phyloP scores from a whole-genome alignment of 192 early-diverging fungal species.

The Gigaspora rosea region DNA sequence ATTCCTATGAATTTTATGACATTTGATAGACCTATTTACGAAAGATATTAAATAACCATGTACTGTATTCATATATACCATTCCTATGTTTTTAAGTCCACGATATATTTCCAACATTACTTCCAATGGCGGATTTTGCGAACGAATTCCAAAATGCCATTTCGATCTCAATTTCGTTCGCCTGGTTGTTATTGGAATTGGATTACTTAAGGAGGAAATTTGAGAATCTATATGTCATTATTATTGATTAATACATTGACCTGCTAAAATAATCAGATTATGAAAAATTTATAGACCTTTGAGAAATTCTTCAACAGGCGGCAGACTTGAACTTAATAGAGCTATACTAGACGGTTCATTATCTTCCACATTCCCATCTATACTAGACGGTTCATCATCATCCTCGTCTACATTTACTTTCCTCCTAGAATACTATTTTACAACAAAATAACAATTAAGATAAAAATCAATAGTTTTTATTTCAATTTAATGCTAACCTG shows the following conservation, averaged over 20 bases:
- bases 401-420: constrained; percentile 7
- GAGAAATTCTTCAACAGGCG: constrained; percentile 38
- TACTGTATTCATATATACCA: constrained; percentile 51
- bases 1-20: constrained; percentile 52
- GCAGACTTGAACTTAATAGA: constrained; percentile 62
- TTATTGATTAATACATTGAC: not conserved
- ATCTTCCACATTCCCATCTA: constrained; percentile 22
- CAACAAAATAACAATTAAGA: not conserved
- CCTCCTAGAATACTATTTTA: constrained; percentile 1
- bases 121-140: constrained; percentile 84
- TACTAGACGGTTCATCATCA: constrained; percentile 48
- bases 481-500: constrained; percentile 39
- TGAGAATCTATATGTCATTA: not conserved
- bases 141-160: constrained; percentile 99
- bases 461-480: not conserved
- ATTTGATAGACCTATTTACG: too few species aligned
- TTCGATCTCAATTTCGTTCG: constrained; percentile 62
- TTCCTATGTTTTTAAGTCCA: constrained; percentile 83
- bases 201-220: too few species aligned
- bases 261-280: not conserved
- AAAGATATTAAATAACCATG: not conserved
- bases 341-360: constrained; percentile 51
- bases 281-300: constrained; percentile 24
- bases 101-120: constrained; percentile 98
- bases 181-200: constrained; percentile 29